Conservation (phyloP, 2,329 filamentous ascomycete species). For the Calonectria hongkongensis region DNA sequence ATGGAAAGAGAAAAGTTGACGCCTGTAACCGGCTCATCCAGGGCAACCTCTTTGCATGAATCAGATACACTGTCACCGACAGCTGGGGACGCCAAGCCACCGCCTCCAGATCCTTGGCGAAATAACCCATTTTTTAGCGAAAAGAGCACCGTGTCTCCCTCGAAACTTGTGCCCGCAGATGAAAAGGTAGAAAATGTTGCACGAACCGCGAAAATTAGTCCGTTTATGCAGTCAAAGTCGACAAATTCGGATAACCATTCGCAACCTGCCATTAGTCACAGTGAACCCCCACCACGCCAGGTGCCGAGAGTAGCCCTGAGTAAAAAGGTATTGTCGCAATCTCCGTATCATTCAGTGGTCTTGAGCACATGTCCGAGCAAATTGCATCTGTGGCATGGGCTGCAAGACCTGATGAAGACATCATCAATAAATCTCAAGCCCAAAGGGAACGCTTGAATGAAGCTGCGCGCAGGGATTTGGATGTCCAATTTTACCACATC, state of each 20-base stretch:
- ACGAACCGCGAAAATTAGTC: too few species aligned
- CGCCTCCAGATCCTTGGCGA: too few species aligned
- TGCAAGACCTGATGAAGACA: not conserved
- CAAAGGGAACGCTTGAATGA: not conserved
- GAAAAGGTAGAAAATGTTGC: rapidly evolving
- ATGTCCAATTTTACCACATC: not conserved
- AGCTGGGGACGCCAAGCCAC: not conserved
- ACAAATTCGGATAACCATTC: not conserved
- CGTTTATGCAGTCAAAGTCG: too few species aligned
- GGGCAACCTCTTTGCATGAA: not conserved
- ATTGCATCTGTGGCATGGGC: not conserved
- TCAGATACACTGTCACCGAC: not conserved
- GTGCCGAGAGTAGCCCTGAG: too few species aligned
- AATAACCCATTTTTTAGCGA: too few species aligned
- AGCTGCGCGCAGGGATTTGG: not conserved
- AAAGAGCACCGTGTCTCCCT: not conserved
- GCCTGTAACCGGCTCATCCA: not conserved
- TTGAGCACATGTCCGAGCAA: not conserved
- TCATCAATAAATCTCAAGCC: not conserved
- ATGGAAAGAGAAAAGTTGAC: not conserved
- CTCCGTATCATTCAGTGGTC: not conserved
- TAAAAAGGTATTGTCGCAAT: not conserved
- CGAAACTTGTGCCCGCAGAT: too few species aligned
- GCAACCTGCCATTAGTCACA: not conserved
- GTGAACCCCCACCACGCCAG: not conserved